Conservation (phyloP, 257 asterid genomes). For the Hygrophila difformis region DNA sequence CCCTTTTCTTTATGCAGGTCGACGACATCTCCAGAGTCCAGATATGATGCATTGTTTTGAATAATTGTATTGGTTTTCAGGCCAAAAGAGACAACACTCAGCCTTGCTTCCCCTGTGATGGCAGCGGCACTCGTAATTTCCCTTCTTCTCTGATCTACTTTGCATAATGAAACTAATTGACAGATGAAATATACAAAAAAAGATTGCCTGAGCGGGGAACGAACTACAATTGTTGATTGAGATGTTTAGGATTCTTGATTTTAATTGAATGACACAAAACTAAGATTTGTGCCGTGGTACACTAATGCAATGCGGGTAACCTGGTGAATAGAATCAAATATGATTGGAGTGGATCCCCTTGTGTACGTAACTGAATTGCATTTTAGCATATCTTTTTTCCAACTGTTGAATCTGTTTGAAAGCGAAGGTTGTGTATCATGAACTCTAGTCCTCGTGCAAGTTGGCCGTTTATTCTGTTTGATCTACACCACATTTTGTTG, state of each 20-base stretch:
- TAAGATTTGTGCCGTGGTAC: no score
- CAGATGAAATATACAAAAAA: background rate
- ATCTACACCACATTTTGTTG: background rate
- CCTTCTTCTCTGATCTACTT: constrained; percentile 4
- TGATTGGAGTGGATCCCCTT: background rate
- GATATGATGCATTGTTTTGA: no score
- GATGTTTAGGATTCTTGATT: no score
- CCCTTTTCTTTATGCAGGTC: background rate
- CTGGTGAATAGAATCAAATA: background rate
- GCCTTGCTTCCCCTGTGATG: constrained; percentile 90
- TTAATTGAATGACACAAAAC: background rate
- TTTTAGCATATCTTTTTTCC: no score
- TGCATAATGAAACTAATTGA: background rate
- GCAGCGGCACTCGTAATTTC: constrained; percentile 86
- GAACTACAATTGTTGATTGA: no score
- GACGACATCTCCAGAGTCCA: background rate
- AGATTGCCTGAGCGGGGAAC: no score
- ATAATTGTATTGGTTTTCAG: constrained; percentile 27
- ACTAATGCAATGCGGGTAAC: background rate
- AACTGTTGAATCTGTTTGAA: no score
- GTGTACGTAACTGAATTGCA: background rate
- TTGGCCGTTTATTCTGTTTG: background rate
- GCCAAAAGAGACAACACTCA: constrained; percentile 87
- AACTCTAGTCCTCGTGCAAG: no score
- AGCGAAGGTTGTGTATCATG: no score